Evolutionary conservation across 352 stramenopile genomes (phyloP).

Genomic region (Phytophthora tentaculata): DNA sequence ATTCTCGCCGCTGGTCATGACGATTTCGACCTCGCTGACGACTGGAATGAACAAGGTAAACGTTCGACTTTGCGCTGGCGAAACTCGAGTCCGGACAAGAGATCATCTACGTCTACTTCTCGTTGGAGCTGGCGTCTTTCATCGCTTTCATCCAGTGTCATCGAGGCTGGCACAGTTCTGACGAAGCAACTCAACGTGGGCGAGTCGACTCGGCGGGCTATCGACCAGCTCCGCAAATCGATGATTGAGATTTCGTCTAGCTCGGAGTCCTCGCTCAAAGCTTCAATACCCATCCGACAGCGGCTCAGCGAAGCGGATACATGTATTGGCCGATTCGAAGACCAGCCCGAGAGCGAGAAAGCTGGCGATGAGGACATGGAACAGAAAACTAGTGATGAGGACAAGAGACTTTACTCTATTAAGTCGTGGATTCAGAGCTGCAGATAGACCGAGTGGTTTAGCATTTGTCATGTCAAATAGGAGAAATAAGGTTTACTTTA

Average conservation of each 20-base stretch:
- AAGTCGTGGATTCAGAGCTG: slow-evolving; percentile 15
- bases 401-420: slow-evolving; percentile 14
- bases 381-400: neutral
- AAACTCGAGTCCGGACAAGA: slow-evolving; percentile 30
- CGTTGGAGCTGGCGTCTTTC: slow-evolving; percentile 26
- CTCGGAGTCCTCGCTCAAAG: slow-evolving; percentile 7
- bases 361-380: slow-evolving; percentile 12
- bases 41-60: slow-evolving; percentile 23
- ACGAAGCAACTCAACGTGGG: slow-evolving; percentile 26
- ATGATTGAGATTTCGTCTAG: slow-evolving; percentile 20
- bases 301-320: slow-evolving; percentile 25
- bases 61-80: slow-evolving; percentile 14
- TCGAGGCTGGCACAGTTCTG: slow-evolving; percentile 15
- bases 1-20: slow-evolving; percentile 29
- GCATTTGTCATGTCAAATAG: slow-evolving; percentile 20
- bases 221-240: slow-evolving; percentile 31
- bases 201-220: slow-evolving; percentile 26
- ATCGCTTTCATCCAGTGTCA: slow-evolving; percentile 31
- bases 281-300: slow-evolving; percentile 9
- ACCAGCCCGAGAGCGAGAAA: slow-evolving; percentile 19
- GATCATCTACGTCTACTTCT: neutral
- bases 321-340: slow-evolving; percentile 11
- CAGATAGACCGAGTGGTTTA: neutral
- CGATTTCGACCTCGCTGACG: slow-evolving; percentile 24
- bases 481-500: neutral